Evolutionary conservation across 75 land plant species (phyloP), one percentile per base, ranked within the genome.

Genomic region (Selaginella moellendorffii): DNA sequence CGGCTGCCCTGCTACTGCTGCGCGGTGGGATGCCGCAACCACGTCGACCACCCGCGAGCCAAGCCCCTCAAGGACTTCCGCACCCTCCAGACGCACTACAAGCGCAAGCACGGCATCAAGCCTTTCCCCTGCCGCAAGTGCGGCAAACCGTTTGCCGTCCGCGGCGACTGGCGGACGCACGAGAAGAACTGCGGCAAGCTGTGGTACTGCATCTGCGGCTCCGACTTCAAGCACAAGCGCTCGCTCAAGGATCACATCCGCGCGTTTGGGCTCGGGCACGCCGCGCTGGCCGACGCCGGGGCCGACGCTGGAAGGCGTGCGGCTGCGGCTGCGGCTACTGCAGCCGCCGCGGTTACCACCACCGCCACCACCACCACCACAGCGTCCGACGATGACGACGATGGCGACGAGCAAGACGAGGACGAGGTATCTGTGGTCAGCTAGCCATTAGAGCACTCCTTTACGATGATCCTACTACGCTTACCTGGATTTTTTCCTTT

Each of bases 101-200:
- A 56, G 24, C 8, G 59, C n/a, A 56, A 56, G 59, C 59, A 56
- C 24, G 59, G 59, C 9, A 56, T 56, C 19, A 56, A 56, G 59
- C 59, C 59, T 5, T 56, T 56, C 24, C 59, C 59, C 2, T 56
- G 59, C 59, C 5, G 59, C 17, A 56, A 56, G n/a, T 56, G 59
- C n/a, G 59, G 59, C 19, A 56, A 56, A 19, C 23, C 59, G 2
- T 56, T 56, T 56, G 59, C 59, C 2, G 59, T 56, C 8, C 5
- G 59, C 8, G 59, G 59, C 8, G 59, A 56, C 24, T 56, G 59
- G 59, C 5, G 59, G n/a, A 56, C 59, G 5, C 59, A 56, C 24
- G 59, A 56, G 59, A 56, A 56, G 59, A 56, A 56, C 59, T 56
- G 59, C n/a, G 59, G 59, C n/a, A 56, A 56, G 59, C 59, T 56